These are phyloP conservation scores for Dendrocalamus latiflorus DNA, from an alignment of 202 grass and related monocot species.

Conservation along the genomic window DNA sequence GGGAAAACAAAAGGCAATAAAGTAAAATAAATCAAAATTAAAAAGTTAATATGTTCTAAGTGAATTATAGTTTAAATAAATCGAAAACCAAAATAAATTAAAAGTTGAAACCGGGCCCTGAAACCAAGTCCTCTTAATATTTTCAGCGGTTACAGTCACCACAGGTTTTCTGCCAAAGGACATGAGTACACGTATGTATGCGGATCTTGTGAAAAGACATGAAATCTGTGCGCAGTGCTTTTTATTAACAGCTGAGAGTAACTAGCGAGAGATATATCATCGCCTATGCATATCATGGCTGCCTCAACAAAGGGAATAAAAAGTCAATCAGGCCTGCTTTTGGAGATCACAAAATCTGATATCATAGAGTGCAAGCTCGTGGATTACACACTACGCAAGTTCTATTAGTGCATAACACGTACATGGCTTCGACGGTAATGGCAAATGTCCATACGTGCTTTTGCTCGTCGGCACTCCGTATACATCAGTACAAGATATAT, in stretches of 20 bases:
- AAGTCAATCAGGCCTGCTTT: not conserved
- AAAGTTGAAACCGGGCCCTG: not conserved
- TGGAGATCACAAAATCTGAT: not conserved
- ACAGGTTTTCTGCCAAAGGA: not conserved
- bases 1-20: no score
- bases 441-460: not conserved
- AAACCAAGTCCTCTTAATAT: not conserved
- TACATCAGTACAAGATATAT: not conserved
- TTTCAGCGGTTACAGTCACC: not conserved
- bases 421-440: not conserved
- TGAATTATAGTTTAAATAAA: no score
- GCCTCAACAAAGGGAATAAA: slow-evolving; percentile 1
- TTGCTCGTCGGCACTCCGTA: not conserved
- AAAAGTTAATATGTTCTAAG: no score
- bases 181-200: no score
- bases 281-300: not conserved
- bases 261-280: not conserved
- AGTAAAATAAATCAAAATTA: no score
- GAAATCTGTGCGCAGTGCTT: not conserved
- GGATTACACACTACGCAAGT: not conserved
- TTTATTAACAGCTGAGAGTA: not conserved
- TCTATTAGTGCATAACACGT: not conserved
- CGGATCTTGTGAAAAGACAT: not conserved
- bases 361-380: not conserved
- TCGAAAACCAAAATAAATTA: no score